Evolutionary conservation across 257 asterid species (phyloP).

Genomic region (Fraxinus quadrangulata): DNA sequence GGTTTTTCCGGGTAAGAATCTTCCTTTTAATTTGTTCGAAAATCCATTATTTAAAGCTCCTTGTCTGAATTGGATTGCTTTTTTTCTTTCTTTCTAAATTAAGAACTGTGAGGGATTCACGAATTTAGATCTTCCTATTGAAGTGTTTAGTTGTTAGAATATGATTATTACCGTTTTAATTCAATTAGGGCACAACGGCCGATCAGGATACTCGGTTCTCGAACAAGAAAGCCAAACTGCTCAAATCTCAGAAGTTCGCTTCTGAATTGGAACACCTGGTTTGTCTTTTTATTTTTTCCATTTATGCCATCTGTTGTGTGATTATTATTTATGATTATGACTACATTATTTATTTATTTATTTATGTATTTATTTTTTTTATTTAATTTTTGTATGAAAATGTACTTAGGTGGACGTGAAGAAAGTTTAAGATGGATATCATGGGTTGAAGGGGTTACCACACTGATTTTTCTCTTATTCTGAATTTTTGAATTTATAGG

Average conservation of each 20-base stretch:
- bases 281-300: conserved; percentile 21
- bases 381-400: conserved; percentile 8
- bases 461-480: conserved; percentile 13
- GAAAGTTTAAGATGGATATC: conserved; percentile 20
- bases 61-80: background rate
- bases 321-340: background rate
- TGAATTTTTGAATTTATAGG: conserved; percentile 1
- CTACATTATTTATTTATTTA: background rate
- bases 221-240: conserved; percentile 97
- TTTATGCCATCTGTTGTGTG: background rate
- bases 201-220: conserved; percentile 99
- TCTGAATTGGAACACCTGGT: conserved; percentile 93
- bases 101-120: background rate
- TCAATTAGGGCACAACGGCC: conserved; percentile 89
- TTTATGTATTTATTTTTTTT: background rate
- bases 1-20: conserved; percentile 77
- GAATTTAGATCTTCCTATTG: conserved; percentile 20
- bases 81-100: background rate
- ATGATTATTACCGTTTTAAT: background rate
- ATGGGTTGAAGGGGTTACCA: background rate
- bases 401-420: conserved; percentile 21
- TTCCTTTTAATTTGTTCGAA: background rate
- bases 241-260: conserved; percentile 94
- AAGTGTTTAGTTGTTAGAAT: background rate
- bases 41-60: background rate